phyloP scores from a whole-genome alignment of 495 filamentous ascomycete genomes.

The Mytilinidion resinicola region DNA sequence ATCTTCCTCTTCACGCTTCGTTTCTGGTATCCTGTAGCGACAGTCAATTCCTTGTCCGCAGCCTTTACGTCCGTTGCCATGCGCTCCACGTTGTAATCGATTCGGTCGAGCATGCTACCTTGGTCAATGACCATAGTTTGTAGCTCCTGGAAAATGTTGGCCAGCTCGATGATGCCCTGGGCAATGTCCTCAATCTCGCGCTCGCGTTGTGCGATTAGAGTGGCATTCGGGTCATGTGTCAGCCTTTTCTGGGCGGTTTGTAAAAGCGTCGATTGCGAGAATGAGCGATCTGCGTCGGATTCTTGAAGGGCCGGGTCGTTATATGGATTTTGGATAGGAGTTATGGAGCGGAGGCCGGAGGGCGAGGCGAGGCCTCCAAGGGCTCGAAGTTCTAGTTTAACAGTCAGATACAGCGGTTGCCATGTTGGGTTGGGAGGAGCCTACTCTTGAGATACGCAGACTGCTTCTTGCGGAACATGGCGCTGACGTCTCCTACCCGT shows the following conservation, averaged over 20 bases:
- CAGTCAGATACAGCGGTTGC: conserved; percentile 7
- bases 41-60: conserved; percentile 84
- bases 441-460: conserved; percentile 91
- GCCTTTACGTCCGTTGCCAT: conserved; percentile 86
- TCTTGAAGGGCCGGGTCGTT: conserved; percentile 78
- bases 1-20: conserved; percentile 85
- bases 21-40: conserved; percentile 81
- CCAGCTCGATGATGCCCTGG: conserved; percentile 92
- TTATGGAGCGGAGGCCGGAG: conserved; percentile 48
- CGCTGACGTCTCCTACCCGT: conserved; percentile 86
- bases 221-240: conserved; percentile 65
- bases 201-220: conserved; percentile 83
- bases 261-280: conserved; percentile 79
- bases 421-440: conserved; percentile 5
- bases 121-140: conserved; percentile 98
- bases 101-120: conserved; percentile 93
- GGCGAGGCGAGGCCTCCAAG: conserved; percentile 60
- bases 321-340: conserved; percentile 59
- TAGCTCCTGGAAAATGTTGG: conserved; percentile 92
- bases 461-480: conserved; percentile 91
- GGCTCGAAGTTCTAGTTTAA: conserved; percentile 66
- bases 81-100: conserved; percentile 94
- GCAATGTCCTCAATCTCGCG: conserved; percentile 97
- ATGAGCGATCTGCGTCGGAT: conserved; percentile 83
- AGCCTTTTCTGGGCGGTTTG: conserved; percentile 55